These are phyloP conservation scores for Cucumis cinereus DNA, from an alignment of 306 rosid genomes.

Conservation along the genomic window DNA sequence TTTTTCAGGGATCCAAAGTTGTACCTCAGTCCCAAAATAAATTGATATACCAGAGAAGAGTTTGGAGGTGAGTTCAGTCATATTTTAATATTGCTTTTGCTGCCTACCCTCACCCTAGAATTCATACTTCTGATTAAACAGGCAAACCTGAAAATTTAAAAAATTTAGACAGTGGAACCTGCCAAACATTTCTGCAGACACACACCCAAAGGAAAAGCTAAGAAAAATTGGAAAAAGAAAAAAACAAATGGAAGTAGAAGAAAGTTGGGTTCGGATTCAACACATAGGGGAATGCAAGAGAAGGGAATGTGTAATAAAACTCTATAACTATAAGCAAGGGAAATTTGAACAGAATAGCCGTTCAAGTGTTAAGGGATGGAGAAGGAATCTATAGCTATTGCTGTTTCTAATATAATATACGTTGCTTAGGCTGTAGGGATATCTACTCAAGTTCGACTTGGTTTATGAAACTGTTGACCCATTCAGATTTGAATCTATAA, in stretches of 20 bases:
- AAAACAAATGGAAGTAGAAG: background rate
- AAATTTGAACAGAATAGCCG: background rate
- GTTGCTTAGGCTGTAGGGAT: background rate
- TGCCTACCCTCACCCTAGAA: background rate
- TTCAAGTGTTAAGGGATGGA: background rate
- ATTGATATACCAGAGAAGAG: slow-evolving; percentile 11
- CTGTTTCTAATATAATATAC: background rate
- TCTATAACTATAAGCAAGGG: background rate
- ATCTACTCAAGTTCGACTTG: background rate
- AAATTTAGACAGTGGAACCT: background rate
- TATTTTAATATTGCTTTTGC: background rate
- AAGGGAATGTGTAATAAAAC: background rate
- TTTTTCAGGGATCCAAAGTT: slow-evolving; percentile 70
- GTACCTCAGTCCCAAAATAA: slow-evolving; percentile 57
- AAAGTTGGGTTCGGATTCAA: background rate
- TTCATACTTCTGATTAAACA: background rate
- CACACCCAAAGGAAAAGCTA: background rate
- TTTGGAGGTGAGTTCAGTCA: background rate
- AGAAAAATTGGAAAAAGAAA: background rate
- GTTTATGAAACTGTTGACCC: background rate
- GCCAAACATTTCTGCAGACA: background rate
- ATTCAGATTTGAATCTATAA: background rate
- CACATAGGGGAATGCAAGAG: too few species aligned
- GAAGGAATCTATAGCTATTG: background rate
- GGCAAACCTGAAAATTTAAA: background rate